Percentiles rank a stretch among this genome's conserved stretches.
phyloP scores from a whole-genome alignment of 2,329 filamentous ascomycete genomes.

The Pseudocercospora ulei region DNA sequence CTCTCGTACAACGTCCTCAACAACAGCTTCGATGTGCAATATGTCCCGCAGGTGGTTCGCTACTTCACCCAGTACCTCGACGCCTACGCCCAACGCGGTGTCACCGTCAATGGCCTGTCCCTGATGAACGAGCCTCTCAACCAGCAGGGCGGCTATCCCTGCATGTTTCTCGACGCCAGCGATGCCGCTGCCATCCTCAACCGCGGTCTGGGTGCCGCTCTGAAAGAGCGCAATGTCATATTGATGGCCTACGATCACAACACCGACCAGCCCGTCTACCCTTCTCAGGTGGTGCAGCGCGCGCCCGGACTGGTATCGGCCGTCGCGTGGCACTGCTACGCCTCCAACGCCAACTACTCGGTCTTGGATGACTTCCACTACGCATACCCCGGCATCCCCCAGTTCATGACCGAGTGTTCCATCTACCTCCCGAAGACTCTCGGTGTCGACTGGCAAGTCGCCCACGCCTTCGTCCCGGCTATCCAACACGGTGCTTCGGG shows the following conservation, averaged over 20 bases:
- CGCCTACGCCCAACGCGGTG: slow-evolving; percentile 31
- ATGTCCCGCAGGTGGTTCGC: slow-evolving; percentile 31
- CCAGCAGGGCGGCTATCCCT: slow-evolving; percentile 35
- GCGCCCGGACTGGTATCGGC: slow-evolving; percentile 30
- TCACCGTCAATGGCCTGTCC: slow-evolving; percentile 34
- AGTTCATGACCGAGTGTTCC: slow-evolving; percentile 47
- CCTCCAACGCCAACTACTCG: slow-evolving; percentile 28
- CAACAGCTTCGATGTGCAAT: slow-evolving; percentile 34
- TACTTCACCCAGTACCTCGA: slow-evolving; percentile 36
- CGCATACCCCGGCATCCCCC: slow-evolving; percentile 35
- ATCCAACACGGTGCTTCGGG: slow-evolving; percentile 43
- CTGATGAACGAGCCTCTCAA: slow-evolving; percentile 38
- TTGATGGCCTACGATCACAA: slow-evolving; percentile 39
- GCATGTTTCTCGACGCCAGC: slow-evolving; percentile 34
- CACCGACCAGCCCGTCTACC: slow-evolving; percentile 34
- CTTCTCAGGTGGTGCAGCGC: slow-evolving; percentile 31
- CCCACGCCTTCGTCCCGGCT: slow-evolving; percentile 24
- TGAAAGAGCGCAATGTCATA: slow-evolving; percentile 21
- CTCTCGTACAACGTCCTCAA: slow-evolving; percentile 25
- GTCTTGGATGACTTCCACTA: slow-evolving; percentile 39
- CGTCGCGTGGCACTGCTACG: slow-evolving; percentile 38
- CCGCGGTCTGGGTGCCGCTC: slow-evolving; percentile 23
- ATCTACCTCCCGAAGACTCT: slow-evolving; percentile 22
- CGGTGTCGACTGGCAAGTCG: slow-evolving; percentile 20
- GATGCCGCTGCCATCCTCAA: slow-evolving; percentile 34